These are phyloP conservation scores for Amanita pallidorosea DNA, from an alignment of 768 basidiomycete species.

Conservation along the genomic window DNA sequence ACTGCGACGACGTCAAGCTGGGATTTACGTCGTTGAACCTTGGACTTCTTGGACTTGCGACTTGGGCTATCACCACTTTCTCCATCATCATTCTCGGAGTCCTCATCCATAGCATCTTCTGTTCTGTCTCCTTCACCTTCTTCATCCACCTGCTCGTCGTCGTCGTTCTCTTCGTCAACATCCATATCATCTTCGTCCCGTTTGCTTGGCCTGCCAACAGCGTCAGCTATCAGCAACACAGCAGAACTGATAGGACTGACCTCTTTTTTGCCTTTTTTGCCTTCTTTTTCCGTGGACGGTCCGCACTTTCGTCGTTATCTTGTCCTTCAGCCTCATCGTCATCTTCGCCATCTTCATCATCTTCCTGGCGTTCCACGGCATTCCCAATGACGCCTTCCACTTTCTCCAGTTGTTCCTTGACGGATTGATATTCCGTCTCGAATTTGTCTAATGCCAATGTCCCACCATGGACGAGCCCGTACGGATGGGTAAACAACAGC, in stretches of 20 bases:
- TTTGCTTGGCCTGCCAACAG: slow-evolving; percentile 13
- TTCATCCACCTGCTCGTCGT: slow-evolving; percentile 13
- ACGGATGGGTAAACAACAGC: slow-evolving; percentile 82
- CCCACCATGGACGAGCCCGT: slow-evolving; percentile 76
- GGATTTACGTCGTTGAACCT: slow-evolving; percentile 53
- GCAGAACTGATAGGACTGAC: slow-evolving; percentile 10
- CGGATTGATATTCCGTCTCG: slow-evolving; percentile 57
- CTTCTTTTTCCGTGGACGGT: not conserved
- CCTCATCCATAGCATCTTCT: slow-evolving; percentile 28
- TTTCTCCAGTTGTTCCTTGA: slow-evolving; percentile 54
- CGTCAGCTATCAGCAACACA: not conserved
- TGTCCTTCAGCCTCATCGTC: slow-evolving; percentile 18
- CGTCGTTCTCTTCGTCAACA: slow-evolving; percentile 34
- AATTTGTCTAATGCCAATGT: slow-evolving; percentile 61
- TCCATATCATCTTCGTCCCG: slow-evolving; percentile 43
- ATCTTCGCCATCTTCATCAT: slow-evolving; percentile 21
- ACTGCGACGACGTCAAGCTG: slow-evolving; percentile 60
- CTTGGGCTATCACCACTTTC: slow-evolving; percentile 20
- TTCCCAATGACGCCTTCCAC: slow-evolving; percentile 62
- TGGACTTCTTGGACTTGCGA: slow-evolving; percentile 20
- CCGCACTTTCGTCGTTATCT: slow-evolving; percentile 16
- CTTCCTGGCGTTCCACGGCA: slow-evolving; percentile 37
- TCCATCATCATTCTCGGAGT: slow-evolving; percentile 25
- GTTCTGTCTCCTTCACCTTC: slow-evolving; percentile 22
- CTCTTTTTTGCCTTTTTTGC: slow-evolving; percentile 15